These are phyloP conservation scores for Hydnum rufescens DNA, from an alignment of 768 basidiomycete genomes.

Conservation along the genomic window DNA sequence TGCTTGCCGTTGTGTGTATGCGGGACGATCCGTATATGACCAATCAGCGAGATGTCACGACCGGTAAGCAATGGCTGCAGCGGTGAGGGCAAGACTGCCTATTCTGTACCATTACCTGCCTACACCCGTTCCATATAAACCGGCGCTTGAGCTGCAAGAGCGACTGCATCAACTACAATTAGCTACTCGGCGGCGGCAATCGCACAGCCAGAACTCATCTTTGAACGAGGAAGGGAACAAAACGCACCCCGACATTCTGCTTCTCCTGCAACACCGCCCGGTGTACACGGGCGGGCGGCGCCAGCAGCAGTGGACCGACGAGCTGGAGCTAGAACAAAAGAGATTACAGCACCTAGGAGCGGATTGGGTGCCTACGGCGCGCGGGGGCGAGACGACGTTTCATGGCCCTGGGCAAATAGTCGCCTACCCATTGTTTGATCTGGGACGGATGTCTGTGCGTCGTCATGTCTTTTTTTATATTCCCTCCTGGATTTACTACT, in stretches of 20 bases:
- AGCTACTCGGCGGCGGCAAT: conserved; percentile 28
- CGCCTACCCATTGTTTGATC: conserved; percentile 84
- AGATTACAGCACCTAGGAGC: conserved; percentile 66
- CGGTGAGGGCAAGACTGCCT: conserved; percentile 18
- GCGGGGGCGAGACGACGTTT: conserved; percentile 90
- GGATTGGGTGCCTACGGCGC: conserved; percentile 59
- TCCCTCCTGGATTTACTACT: neutral
- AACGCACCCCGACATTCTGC: conserved; percentile 36
- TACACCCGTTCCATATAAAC: conserved; percentile 56
- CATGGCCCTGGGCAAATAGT: conserved; percentile 96
- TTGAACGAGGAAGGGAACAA: conserved; percentile 12
- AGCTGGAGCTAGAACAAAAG: conserved; percentile 35
- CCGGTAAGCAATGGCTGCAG: neutral
- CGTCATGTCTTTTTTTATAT: neutral
- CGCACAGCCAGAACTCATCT: too few relatives aligned
- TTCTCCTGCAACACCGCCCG: conserved; percentile 77
- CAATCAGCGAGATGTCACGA: too few relatives aligned
- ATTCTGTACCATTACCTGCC: conserved; percentile 61
- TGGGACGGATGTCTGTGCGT: conserved; percentile 56
- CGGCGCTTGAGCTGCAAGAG: conserved; percentile 51
- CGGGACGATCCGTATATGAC: neutral
- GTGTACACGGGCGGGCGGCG: conserved; percentile 92
- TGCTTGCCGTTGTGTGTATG: neutral
- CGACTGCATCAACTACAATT: conserved; percentile 48
- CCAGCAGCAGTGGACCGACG: conserved; percentile 34